Evolutionary conservation across 441 rosid species (phyloP).

Genomic region (Erodium moschatum): DNA sequence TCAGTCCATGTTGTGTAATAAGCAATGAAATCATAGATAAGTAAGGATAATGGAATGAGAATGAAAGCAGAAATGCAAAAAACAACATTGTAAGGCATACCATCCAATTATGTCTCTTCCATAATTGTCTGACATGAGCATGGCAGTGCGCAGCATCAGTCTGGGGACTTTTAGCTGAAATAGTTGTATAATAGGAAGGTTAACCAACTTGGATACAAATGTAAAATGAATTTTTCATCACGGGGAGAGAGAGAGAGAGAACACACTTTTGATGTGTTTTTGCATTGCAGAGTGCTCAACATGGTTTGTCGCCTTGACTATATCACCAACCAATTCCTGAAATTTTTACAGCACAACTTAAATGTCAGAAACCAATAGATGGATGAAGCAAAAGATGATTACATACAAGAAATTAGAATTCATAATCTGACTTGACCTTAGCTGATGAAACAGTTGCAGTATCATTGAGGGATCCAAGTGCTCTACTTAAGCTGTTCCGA

Average conservation of each 20-base stretch:
- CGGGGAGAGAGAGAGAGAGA: background rate
- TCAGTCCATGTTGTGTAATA: too few species aligned
- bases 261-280: background rate
- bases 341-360: background rate
- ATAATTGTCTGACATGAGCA: constrained; percentile 1
- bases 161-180: background rate
- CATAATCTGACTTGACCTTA: background rate
- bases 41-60: background rate
- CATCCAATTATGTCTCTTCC: background rate
- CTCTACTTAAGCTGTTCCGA: constrained; percentile 3
- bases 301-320: too few species aligned
- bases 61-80: background rate
- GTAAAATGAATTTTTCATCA: background rate
- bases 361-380: background rate
- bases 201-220: background rate
- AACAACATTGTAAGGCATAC: background rate
- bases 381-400: background rate
- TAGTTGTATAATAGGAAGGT: background rate
- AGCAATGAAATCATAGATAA: background rate
- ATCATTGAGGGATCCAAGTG: background rate
- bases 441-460: background rate
- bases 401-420: background rate
- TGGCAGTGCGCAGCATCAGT: background rate
- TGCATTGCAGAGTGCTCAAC: background rate
- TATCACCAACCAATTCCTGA: background rate